Base-by-base conservation (phyloP, 2,329 filamentous ascomycete genomes). In the Aspergillus awamori region DNA sequence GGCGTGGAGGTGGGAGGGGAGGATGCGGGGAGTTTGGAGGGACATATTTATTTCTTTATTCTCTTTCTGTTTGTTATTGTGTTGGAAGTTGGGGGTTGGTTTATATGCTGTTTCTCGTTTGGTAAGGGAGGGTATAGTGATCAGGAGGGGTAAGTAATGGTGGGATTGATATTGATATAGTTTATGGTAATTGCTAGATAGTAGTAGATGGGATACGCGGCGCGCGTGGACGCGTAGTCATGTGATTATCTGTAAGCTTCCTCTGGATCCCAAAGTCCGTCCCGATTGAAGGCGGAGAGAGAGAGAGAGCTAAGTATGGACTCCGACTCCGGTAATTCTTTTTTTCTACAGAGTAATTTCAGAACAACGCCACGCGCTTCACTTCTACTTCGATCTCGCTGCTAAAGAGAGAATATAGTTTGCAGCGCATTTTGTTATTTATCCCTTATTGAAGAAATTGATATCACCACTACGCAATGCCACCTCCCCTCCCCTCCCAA, bases 21-120 rank as follows among this genome's bases (percentile, higher is more conserved):
- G 92, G 75, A 97, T 87, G 76, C 95, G 93, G 30, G 95, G 94
- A 53, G 92, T 88, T 70, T 88, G 81, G 72, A 93, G 83, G 48
- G 83, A 84, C 90, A 94, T 94, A 65, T 61, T 6, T 13, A 1
- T 13, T 36, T 17, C 24, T 41, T 58, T 53, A 7, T 53, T 36
- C 10, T 20, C 51, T 47, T 24, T 57, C 45, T 47, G 11, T 52
- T 33, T 28, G 24, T 24, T 39, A 24, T 13, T 38, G n/a, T 22
- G 17, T 22, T 26, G 13, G 3, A 17, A 17, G 17, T 17, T 45
- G 17, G 36, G 2, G 13, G 36, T 10, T 43, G 22, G 22, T 30
- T 38, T 22, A n/a, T 11, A 7, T 7, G n/a, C 6, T 5, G 26
- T 26, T 7, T 26, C 6, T 26, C 26, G 4, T 26, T 22, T 41